Conservation (phyloP, 2,329 filamentous ascomycete genomes). For the Aspergillus sp. region DNA sequence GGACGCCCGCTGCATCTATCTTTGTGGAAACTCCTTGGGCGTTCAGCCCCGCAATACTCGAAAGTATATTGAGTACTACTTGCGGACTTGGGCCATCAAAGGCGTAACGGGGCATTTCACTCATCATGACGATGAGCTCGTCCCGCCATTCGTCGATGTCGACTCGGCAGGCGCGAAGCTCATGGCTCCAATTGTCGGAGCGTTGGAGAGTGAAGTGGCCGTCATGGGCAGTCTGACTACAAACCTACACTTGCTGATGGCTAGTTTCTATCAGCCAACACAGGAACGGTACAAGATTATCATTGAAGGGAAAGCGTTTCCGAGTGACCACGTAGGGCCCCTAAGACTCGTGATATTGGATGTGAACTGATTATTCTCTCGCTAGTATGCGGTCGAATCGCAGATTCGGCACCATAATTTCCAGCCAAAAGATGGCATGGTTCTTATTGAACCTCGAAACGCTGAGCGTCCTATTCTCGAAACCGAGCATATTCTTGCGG, state of each 20-base stretch:
- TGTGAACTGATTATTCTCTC: slow-evolving; percentile 11
- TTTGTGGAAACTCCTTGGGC: slow-evolving; percentile 87
- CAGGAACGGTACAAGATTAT: slow-evolving; percentile 72
- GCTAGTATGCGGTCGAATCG: slow-evolving; percentile 76
- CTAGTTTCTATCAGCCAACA: slow-evolving; percentile 76
- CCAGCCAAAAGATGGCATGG: slow-evolving; percentile 66
- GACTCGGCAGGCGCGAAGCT: slow-evolving; percentile 71
- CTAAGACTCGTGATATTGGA: not conserved
- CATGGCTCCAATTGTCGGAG: slow-evolving; percentile 74
- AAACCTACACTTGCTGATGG: slow-evolving; percentile 80
- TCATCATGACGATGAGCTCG: slow-evolving; percentile 63
- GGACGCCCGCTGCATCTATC: slow-evolving; percentile 65
- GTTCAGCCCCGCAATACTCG: slow-evolving; percentile 72
- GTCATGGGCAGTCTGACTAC: slow-evolving; percentile 85
- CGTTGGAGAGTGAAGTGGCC: slow-evolving; percentile 70
- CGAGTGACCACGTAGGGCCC: slow-evolving; percentile 72
- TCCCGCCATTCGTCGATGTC: slow-evolving; percentile 74
- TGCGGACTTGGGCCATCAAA: slow-evolving; percentile 80
- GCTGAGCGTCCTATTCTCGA: slow-evolving; percentile 57
- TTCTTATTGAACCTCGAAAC: slow-evolving; percentile 68
- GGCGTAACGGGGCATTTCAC: slow-evolving; percentile 84
- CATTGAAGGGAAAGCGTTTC: slow-evolving; percentile 87
- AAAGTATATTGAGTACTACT: slow-evolving; percentile 67
- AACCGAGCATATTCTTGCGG: slow-evolving; percentile 68
- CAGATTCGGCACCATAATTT: slow-evolving; percentile 72